These are phyloP conservation scores for Phytophthora hybrid DNA, from an alignment of 352 stramenopile genomes.

Conservation along the genomic window DNA sequence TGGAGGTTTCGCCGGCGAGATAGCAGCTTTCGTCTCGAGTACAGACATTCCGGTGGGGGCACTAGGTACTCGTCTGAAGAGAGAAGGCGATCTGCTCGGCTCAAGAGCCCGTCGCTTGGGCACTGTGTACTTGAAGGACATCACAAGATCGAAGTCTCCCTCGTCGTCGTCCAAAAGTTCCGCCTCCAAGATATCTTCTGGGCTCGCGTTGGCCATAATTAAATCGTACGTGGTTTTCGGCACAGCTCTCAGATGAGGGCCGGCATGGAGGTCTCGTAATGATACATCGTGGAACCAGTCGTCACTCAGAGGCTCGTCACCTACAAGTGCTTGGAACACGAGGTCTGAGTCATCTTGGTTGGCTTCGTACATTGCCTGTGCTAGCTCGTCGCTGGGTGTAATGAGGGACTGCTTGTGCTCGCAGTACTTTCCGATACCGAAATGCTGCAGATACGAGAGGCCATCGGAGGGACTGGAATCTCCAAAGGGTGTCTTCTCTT, in stretches of 20 bases:
- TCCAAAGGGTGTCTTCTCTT: conserved; percentile 9
- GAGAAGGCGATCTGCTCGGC: conserved; percentile 5
- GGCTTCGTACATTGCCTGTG: conserved; percentile 47
- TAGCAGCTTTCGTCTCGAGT: background rate
- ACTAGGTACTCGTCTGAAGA: conserved; percentile 15
- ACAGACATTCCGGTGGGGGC: conserved; percentile 5
- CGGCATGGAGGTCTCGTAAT: conserved; percentile 1
- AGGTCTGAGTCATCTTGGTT: conserved; percentile 52
- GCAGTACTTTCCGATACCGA: conserved; percentile 54
- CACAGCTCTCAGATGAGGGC: conserved; percentile 8
- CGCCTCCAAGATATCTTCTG: conserved; percentile 48
- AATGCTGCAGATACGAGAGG: conserved; percentile 43
- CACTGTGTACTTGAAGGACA: conserved; percentile 39
- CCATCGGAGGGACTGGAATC: conserved; percentile 21
- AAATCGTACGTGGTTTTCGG: conserved; percentile 36
- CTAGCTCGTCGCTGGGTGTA: conserved; percentile 39
- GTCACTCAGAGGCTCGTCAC: conserved; percentile 44
- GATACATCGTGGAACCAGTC: conserved; percentile 55
- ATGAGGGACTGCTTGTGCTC: conserved; percentile 46
- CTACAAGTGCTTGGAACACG: conserved; percentile 52
- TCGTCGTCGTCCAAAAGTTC: conserved; percentile 36
- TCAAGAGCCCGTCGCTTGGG: conserved; percentile 19
- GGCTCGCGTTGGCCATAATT: conserved; percentile 41
- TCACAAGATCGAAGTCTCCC: conserved; percentile 41
- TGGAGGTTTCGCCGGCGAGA: background rate